A percentile compares a stretch with the other conserved stretches of the same genome.
Conservation (phyloP, 305 asterid species). For the Withania somnifera region DNA sequence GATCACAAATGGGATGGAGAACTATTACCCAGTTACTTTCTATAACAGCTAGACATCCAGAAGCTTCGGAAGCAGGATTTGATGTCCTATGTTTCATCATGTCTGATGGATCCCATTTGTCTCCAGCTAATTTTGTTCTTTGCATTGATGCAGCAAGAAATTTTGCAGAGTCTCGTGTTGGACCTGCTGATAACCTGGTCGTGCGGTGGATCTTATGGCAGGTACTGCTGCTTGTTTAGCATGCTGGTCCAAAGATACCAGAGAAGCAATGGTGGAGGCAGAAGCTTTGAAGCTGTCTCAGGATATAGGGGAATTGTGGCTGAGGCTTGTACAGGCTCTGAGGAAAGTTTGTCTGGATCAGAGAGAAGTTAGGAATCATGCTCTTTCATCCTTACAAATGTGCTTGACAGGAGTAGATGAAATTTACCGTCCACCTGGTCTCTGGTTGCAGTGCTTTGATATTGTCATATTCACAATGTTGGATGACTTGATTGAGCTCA, state of each 20-base stretch:
- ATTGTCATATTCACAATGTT: conserved; percentile 80
- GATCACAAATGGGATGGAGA: conserved; percentile 81
- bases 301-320: conserved; percentile 97
- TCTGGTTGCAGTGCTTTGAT: conserved; percentile 85
- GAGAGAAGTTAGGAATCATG: conserved; percentile 90
- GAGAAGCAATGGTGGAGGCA: conserved; percentile 52
- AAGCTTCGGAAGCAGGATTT: conserved; percentile 95
- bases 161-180: conserved; percentile 93
- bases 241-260: conserved; percentile 67
- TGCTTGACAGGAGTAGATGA: conserved; percentile 74
- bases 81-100: conserved; percentile 72
- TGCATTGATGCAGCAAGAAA: conserved; percentile 85
- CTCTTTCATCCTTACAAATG: conserved; percentile 61
- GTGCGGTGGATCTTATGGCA: conserved; percentile 80
- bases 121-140: conserved; percentile 64
- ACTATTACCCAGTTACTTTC: conserved; percentile 73
- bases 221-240: conserved; percentile 61
- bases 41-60: conserved; percentile 78
- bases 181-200: conserved; percentile 69
- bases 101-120: conserved; percentile 82
- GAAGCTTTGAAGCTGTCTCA: conserved; percentile 59
- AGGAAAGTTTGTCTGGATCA: conserved; percentile 90
- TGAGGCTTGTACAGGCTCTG: conserved; percentile 81
- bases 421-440: conserved; percentile 39
- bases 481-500: conserved; percentile 82